Base-by-base conservation (phyloP, 257 asterid genomes). In the Jacaranda copaia region DNA sequence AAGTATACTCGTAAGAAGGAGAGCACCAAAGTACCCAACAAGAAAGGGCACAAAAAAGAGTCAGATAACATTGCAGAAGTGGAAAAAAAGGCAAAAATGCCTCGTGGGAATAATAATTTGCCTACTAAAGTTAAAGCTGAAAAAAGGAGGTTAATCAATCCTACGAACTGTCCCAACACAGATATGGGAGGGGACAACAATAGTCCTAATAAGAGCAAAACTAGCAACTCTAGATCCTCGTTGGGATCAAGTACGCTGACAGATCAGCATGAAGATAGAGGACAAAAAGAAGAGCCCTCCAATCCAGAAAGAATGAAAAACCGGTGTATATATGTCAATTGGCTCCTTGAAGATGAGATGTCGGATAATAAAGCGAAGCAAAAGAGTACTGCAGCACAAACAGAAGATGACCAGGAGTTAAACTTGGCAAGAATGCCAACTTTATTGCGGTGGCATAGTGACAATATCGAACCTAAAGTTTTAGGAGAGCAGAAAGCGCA, bases 181-280 rank as follows among this genome's bases (percentile, higher is more conserved):
- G 80, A 71, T n/a, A 77, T 32, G 66, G 66, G 62, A 73, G 51
- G 20, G 46, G 45, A 48, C 16, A 75, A 6, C 9, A 57, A 57
- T n/a, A 14, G 38, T 19, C n/a, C 69, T 8, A 68, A 68, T 32
- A 68, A 49, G 68, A 49, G 79, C 38, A 77, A 64, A 70, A 76
- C 76, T 52, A 60, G 45, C 12, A 72, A 82, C 64, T 87, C 85
- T 20, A 80, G 72, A 49, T 84, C 89, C 4, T 91, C 95, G 6
- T 86, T 92, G 10, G 86, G 85, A 53, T 83, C 85, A 5, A 93
- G 96, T 32, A 85, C 93, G 1, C 59, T 91, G 51, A 91, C 90
- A 0, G 90, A 88, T 78, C 86, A 87, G 74, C 80, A 66, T 7
- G 88, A 81, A 73, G 82, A 68, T 20, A 68, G 25, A 6, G 82